Base-by-base conservation (phyloP, 345 rosid species). In the Hypericum androsaemum region DNA sequence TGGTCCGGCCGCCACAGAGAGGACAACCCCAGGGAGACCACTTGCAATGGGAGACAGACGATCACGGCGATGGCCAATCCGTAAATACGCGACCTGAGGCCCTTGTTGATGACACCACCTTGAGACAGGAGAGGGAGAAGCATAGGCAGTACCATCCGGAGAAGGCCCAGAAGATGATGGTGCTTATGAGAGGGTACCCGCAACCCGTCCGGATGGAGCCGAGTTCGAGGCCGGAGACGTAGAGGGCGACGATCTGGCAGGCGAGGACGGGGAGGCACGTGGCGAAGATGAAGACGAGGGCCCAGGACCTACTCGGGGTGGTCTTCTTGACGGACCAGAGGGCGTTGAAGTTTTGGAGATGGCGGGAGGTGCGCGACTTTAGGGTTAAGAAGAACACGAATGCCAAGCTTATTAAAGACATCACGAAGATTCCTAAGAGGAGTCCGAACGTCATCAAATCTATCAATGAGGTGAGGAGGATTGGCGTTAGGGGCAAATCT, bases 271-370 rank as follows among this genome's bases (percentile, higher is more conserved):
- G 92, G 6, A 84, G 63, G 43, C 84, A 84, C 3, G 67, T 56
- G 36, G 57, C 54, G 14, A 69, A 58, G 45, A 84, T 60, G 32
- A 65, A 71, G 14, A 62, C 55, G 5, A 75, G 17, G 22, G 74
- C 71, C 74, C 73, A 69, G 9, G 54, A 54, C 38, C 63, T 47
- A 3, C 64, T 57, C 0, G 80, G 85, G 44, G 60, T 50, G 14
- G 14, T 55, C 45, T 71, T 63, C 66, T 70, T 68, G 64, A 73
- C 69, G 32, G 94, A 84, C 88, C 85, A 84, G 12, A 81, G 85
- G 40, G 88, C 62, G 58, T 79, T 78, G 63, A 84, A 80, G 12
- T 54, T 60, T 35, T 68, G 69, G 12, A 84, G 60, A 50, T 69
- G 69, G 14, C 44, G 68, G 35, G 77, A 68, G 53, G 54, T 17